Conservation (phyloP, 2,329 filamentous ascomycete genomes). For the Mycosphaerella sp. region DNA sequence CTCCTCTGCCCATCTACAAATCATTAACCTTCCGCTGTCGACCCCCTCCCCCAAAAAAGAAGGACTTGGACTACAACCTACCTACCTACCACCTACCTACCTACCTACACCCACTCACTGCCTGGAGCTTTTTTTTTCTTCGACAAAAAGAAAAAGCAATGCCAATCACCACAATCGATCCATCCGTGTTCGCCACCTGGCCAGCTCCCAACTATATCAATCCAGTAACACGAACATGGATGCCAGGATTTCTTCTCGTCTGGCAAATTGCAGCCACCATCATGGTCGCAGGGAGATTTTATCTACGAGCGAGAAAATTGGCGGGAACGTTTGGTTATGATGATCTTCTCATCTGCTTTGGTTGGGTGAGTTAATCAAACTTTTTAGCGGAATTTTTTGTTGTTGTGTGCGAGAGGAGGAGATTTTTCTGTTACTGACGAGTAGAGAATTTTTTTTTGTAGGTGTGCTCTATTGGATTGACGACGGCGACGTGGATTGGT, state of each 20-base stretch:
- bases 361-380: conserved; percentile 11
- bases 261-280: conserved; percentile 21
- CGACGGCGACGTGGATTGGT: conserved; percentile 15
- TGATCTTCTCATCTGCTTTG: conserved; percentile 24
- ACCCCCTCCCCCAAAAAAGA: too few species aligned
- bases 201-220: conserved; percentile 13
- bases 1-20: too few species aligned
- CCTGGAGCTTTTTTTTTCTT: not conserved
- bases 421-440: not conserved
- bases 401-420: not conserved
- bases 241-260: conserved; percentile 21
- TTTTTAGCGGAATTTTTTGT: too few species aligned
- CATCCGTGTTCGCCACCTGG: conserved; percentile 3
- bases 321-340: conserved; percentile 23
- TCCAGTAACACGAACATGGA: conserved; percentile 20
- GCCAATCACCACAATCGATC: not conserved
- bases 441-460: not conserved
- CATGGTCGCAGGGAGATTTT: conserved; percentile 20
- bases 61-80: too few species aligned
- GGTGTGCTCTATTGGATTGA: conserved; percentile 22
- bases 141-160: not conserved
- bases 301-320: conserved; percentile 17
- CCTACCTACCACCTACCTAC: too few species aligned
- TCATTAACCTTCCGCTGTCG: too few species aligned
- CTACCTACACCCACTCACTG: not conserved